Evolutionary conservation across 495 filamentous ascomycete species (phyloP).

Genomic region (Aspergillus saccharolyticus): DNA sequence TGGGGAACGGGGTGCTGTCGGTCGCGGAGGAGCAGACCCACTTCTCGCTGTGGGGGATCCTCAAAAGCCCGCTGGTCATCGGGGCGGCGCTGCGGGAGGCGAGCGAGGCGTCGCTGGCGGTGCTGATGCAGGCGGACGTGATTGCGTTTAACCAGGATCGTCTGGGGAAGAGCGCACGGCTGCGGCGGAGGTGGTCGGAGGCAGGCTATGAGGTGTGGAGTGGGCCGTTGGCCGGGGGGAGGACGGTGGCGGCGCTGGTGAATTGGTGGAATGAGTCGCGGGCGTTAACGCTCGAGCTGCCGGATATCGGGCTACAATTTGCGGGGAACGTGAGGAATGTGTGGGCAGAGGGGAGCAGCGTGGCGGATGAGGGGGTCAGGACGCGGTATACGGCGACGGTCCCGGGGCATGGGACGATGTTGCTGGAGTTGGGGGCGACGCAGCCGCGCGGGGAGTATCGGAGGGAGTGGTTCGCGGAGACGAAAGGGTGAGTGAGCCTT

Average conservation of each 20-base stretch:
- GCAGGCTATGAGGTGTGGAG: constrained; percentile 47
- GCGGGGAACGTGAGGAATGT: constrained; percentile 38
- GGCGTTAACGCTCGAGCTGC: constrained; percentile 34
- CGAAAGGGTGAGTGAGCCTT: constrained; percentile 19
- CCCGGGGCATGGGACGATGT: constrained; percentile 37
- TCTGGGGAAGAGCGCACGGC: constrained; percentile 40
- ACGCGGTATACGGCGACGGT: constrained; percentile 36
- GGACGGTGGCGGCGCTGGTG: constrained; percentile 39
- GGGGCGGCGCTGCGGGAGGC: constrained; percentile 41
- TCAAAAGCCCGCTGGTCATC: constrained; percentile 53
- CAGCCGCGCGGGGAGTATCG: constrained; percentile 23
- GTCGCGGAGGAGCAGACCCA: constrained; percentile 45
- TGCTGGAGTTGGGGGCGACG: constrained; percentile 37
- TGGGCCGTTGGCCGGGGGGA: constrained; percentile 34
- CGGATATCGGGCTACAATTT: constrained; percentile 37
- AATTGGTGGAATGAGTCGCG: constrained; percentile 41
- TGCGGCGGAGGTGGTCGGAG: constrained; percentile 33
- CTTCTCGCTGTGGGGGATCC: constrained; percentile 54
- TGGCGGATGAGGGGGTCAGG: constrained; percentile 25
- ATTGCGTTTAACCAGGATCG: constrained; percentile 52
- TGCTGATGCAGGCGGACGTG: constrained; percentile 46
- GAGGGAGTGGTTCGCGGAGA: constrained; percentile 14
- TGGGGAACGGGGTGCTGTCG: constrained; percentile 37
- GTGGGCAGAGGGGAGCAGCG: constrained; percentile 34
- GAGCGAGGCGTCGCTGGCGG: constrained; percentile 24